Percentiles rank a stretch among this genome's conserved stretches.
Evolutionary conservation across 768 basidiomycete species (phyloP).

Genomic region (Lentinula aciculospora): DNA sequence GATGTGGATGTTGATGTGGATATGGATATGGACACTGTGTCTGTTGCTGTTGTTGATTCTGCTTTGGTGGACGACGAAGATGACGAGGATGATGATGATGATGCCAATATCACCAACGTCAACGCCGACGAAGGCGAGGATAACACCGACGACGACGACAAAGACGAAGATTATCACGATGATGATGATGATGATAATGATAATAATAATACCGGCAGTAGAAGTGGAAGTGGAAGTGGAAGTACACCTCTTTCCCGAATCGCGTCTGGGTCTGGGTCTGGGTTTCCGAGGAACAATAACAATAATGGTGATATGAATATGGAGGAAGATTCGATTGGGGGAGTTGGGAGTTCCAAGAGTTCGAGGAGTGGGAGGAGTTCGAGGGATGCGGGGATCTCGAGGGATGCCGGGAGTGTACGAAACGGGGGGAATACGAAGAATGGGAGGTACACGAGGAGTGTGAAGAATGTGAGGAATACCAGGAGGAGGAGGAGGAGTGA

Average conservation of each 20-base stretch:
- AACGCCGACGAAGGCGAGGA: not conserved
- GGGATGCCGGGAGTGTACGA: too few species aligned
- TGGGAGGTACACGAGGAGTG: too few species aligned
- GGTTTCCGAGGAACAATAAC: not conserved
- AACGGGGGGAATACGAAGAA: too few species aligned
- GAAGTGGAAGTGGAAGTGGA: too few species aligned
- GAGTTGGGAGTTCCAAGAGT: too few species aligned
- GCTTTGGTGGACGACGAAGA: not conserved
- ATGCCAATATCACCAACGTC: not conserved
- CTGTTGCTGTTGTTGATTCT: not conserved
- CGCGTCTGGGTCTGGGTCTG: not conserved
- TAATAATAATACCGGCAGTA: too few species aligned
- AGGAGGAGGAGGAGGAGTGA: too few species aligned
- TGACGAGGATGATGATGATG: not conserved
- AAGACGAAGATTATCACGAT: not conserved
- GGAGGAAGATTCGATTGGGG: not conserved
- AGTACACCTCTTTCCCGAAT: too few species aligned
- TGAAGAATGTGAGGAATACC: too few species aligned
- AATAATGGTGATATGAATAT: not conserved
- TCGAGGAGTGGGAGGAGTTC: not conserved
- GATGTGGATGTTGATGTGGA: not conserved
- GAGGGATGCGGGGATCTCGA: too few species aligned
- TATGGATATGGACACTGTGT: not conserved
- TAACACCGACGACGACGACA: not conserved
- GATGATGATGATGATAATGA: not conserved